These are phyloP conservation scores for Mucuna pruriens DNA, from an alignment of 306 rosid species.

Conservation along the genomic window DNA sequence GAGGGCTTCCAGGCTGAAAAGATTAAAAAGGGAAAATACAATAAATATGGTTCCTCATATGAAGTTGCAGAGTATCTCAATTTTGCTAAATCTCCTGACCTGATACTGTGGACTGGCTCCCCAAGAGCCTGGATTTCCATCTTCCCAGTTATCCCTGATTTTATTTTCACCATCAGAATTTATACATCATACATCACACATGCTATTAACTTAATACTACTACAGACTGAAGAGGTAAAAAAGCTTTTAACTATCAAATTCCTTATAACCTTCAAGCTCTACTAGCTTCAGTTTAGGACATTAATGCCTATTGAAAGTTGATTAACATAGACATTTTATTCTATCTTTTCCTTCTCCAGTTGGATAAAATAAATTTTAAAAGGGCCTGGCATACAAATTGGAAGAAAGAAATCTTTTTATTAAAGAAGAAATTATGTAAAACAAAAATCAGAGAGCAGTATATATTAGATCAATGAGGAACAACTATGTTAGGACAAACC, in stretches of 20 bases:
- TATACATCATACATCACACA: constrained; percentile 15
- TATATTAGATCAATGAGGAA: not conserved
- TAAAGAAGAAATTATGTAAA: not conserved
- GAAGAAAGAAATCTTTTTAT: not conserved
- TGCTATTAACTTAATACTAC: not conserved
- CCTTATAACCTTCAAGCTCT: not conserved
- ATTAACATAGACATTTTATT: not conserved
- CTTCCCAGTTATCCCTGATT: constrained; percentile 96
- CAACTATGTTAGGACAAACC: constrained; percentile 54
- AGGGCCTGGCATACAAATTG: not conserved
- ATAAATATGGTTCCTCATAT: not conserved
- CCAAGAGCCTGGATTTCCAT: constrained; percentile 98
- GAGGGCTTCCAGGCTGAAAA: constrained; percentile 93
- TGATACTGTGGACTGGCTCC: constrained; percentile 94
- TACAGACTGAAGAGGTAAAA: not conserved
- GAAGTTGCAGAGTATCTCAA: constrained; percentile 24
- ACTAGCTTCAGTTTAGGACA: not conserved
- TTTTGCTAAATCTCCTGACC: constrained; percentile 52
- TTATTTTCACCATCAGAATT: constrained; percentile 41
- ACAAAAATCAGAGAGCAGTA: not conserved
- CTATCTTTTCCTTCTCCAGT: not conserved
- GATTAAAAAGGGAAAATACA: constrained; percentile 15
- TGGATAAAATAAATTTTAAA: not conserved
- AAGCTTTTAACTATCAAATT: constrained; percentile 14
- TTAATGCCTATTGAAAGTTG: not conserved